A percentile compares a stretch with the other conserved stretches of the same genome.
Evolutionary conservation across 306 rosid species (phyloP).

Genomic region (Rubus idaeus): DNA sequence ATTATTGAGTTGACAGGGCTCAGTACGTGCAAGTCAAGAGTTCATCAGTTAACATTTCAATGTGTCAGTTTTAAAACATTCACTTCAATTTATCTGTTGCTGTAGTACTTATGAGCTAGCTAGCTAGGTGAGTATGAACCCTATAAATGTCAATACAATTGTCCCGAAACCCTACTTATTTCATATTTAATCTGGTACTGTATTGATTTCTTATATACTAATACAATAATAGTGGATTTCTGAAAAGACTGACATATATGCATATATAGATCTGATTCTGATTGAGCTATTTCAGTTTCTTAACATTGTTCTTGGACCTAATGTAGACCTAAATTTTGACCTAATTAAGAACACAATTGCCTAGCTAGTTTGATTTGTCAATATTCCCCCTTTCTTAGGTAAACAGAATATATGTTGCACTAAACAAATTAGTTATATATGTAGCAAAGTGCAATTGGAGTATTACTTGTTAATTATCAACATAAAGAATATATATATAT

Average conservation of each 20-base stretch:
- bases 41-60: neutral
- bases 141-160: constrained; percentile 49
- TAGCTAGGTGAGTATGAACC: constrained; percentile 38
- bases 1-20: constrained; percentile 25
- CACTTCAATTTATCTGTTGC: constrained; percentile 41
- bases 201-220: constrained; percentile 26
- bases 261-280: constrained; percentile 1
- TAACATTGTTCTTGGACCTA: constrained; percentile 1
- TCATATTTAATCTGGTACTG: constrained; percentile 33
- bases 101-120: constrained; percentile 25
- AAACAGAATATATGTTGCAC: neutral
- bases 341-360: neutral
- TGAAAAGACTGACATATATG: neutral
- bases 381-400: neutral
- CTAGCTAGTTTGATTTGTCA: neutral
- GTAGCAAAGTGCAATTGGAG: neutral
- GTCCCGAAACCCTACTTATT: constrained; percentile 29
- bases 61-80: constrained; percentile 32
- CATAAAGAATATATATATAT: neutral
- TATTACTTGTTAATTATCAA: neutral
- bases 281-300: constrained; percentile 5
- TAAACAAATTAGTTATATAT: neutral
- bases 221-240: constrained; percentile 30
- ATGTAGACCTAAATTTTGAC: constrained; percentile 27
- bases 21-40: constrained; percentile 28